A percentile compares a stretch with the other conserved stretches of the same genome.
Evolutionary conservation across 345 rosid species (phyloP).

Genomic region (Populus euphratica): DNA sequence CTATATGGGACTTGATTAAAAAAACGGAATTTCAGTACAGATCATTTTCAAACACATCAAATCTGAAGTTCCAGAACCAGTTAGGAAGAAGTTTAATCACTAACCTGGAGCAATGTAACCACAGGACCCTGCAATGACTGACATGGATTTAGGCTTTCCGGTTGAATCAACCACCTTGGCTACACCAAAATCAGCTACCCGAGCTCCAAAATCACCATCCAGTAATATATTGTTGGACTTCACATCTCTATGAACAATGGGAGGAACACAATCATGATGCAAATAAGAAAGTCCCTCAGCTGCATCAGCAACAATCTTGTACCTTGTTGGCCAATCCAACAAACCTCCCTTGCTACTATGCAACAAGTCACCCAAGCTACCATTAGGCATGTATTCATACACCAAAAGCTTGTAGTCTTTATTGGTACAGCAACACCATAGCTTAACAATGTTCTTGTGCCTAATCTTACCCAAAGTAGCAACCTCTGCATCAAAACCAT

Average conservation of each 20-base stretch:
- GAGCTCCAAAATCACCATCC: constrained; percentile 87
- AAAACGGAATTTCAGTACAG: not conserved
- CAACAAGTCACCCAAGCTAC: constrained; percentile 91
- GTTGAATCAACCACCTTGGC: constrained; percentile 77
- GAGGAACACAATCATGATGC: constrained; percentile 91
- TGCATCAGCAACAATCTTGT: constrained; percentile 73
- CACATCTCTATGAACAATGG: constrained; percentile 94
- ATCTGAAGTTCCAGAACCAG: not conserved
- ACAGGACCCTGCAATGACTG: constrained; percentile 91
- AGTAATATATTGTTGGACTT: constrained; percentile 91
- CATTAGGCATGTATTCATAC: constrained; percentile 95
- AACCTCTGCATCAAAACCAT: constrained; percentile 83
- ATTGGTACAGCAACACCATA: constrained; percentile 92
- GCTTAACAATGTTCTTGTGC: constrained; percentile 95
- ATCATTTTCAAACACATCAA: not conserved
- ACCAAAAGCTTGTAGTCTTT: constrained; percentile 90
- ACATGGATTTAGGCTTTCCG: constrained; percentile 87
- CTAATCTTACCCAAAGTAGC: constrained; percentile 90
- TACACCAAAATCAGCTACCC: constrained; percentile 94
- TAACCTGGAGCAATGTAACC: constrained; percentile 99
- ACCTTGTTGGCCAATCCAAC: constrained; percentile 84
- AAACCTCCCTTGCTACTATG: constrained; percentile 80
- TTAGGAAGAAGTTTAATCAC: constrained; percentile 13
- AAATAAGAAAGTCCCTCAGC: constrained; percentile 94
- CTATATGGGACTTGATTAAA: not conserved